phyloP scores from a whole-genome alignment of 176 grass and related monocot species.

The Triticum urartu region DNA sequence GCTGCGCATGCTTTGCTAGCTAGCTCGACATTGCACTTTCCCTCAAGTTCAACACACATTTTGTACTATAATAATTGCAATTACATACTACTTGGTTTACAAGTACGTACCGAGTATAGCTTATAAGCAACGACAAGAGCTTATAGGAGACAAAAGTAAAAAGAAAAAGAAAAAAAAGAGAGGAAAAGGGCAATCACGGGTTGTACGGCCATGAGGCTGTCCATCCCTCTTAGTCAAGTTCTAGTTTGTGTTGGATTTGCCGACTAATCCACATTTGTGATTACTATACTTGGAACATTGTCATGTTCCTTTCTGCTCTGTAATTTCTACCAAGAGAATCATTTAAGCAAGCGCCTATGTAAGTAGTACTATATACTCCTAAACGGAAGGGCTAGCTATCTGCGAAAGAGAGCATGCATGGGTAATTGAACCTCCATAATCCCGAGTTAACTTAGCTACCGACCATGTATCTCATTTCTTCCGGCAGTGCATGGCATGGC shows the following conservation, averaged over 20 bases:
- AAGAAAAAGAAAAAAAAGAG: background rate
- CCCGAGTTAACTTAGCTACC: background rate
- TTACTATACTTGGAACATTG: background rate
- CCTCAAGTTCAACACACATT: background rate
- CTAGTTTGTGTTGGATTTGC: background rate
- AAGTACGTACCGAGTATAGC: no score
- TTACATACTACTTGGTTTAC: background rate
- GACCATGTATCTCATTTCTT: background rate
- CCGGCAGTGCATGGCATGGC: background rate
- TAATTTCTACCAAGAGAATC: no score
- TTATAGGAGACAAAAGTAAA: background rate
- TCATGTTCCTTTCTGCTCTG: background rate
- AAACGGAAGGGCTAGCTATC: no score
- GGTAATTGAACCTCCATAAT: no score
- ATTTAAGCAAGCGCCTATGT: background rate
- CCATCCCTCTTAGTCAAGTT: background rate
- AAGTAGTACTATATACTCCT: no score
- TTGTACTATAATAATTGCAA: background rate
- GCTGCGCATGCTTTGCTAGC: background rate
- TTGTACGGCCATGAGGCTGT: background rate
- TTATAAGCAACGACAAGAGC: background rate
- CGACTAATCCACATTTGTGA: background rate
- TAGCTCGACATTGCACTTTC: background rate
- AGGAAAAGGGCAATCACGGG: background rate
- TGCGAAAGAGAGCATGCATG: no score